These are phyloP conservation scores for Globisporangium echinulatum DNA, from an alignment of 352 stramenopile genomes.

Conservation along the genomic window DNA sequence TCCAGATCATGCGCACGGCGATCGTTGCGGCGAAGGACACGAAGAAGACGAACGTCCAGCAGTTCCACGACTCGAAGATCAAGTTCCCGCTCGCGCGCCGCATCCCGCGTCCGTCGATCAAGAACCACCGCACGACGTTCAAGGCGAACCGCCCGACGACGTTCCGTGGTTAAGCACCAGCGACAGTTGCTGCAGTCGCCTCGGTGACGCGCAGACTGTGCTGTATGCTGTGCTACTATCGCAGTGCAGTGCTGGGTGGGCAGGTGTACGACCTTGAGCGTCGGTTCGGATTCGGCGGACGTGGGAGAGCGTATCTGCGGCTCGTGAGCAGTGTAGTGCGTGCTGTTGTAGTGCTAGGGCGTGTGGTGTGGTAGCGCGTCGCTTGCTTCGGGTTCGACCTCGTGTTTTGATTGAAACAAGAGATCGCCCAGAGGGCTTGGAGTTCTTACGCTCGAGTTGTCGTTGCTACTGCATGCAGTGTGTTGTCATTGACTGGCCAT, in stretches of 20 bases:
- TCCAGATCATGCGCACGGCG: conserved; percentile 99
- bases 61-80: conserved; percentile 96
- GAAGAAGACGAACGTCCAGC: conserved; percentile 94
- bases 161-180: conserved; percentile 93
- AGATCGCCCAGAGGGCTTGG: conserved; percentile 9
- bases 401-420: neutral
- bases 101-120: conserved; percentile 89
- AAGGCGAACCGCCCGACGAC: conserved; percentile 95
- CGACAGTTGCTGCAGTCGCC: neutral
- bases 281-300: too few relatives aligned
- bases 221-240: neutral
- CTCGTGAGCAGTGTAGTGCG: neutral
- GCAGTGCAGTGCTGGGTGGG: too few relatives aligned
- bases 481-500: neutral
- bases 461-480: neutral
- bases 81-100: conserved; percentile 98
- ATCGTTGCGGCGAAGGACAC: conserved; percentile 95
- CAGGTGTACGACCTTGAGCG: too few relatives aligned
- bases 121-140: conserved; percentile 96
- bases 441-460: neutral
- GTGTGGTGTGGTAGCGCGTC: neutral
- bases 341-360: neutral
- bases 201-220: neutral
- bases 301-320: neutral
- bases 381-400: neutral